phyloP scores from a whole-genome alignment of 1,284 basidiomycete species.

The Cutaneotrichosporon daszewskae region DNA sequence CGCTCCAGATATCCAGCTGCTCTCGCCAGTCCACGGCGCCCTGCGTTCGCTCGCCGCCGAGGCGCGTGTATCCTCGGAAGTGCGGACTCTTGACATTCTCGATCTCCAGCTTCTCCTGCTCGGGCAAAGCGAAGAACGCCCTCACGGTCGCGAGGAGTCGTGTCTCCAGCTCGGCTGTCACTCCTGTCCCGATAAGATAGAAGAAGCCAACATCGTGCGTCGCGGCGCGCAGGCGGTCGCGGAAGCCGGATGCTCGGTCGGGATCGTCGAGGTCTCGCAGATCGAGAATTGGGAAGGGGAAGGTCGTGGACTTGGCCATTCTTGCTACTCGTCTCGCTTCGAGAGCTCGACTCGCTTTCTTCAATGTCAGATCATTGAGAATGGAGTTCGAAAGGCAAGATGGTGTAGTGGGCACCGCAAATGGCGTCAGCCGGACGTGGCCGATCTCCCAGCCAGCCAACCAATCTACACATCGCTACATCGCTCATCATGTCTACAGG shows the following conservation, averaged over 20 bases:
- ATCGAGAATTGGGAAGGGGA: slow-evolving; percentile 17
- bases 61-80: slow-evolving; percentile 17
- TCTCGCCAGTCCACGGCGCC: slow-evolving; percentile 17
- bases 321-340: too few relatives aligned
- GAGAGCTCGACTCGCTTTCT: too few relatives aligned
- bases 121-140: slow-evolving; percentile 31
- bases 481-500: too few relatives aligned
- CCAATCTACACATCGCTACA: too few relatives aligned
- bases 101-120: slow-evolving; percentile 26
- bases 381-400: too few relatives aligned
- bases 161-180: slow-evolving; percentile 23
- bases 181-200: slow-evolving; percentile 32
- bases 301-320: too few relatives aligned
- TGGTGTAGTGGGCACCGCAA: too few relatives aligned
- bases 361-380: too few relatives aligned
- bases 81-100: slow-evolving; percentile 27
- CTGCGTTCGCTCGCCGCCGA: slow-evolving; percentile 14
- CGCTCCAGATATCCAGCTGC: slow-evolving; percentile 15
- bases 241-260: slow-evolving; percentile 5
- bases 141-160: slow-evolving; percentile 21
- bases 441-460: too few relatives aligned
- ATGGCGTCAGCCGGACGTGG: too few relatives aligned
- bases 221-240: slow-evolving; percentile 7
- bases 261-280: slow-evolving; percentile 13
- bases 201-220: slow-evolving; percentile 31